Conservation (phyloP, 129 eudicot genomes). For the Flaveria ramosissima region DNA sequence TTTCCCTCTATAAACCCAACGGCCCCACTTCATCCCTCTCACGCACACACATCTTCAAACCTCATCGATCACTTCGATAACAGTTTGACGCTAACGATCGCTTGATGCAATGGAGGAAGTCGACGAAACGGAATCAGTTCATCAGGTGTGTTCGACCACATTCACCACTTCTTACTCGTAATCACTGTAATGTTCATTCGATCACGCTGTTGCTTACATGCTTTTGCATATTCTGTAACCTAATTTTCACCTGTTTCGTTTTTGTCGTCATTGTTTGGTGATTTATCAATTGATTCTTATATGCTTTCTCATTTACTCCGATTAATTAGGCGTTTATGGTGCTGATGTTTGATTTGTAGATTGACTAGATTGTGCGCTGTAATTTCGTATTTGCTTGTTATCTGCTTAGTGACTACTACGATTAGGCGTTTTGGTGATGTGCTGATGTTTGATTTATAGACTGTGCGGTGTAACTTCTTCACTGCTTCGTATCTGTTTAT, state of each 20-base stretch:
- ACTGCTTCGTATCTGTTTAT: neutral
- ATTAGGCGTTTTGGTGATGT: neutral
- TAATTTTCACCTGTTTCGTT: neutral
- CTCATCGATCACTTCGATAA: neutral
- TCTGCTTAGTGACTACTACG: neutral
- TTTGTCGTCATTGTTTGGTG: neutral
- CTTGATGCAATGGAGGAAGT: slow-evolving; percentile 57
- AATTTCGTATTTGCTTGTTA: neutral
- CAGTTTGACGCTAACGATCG: neutral
- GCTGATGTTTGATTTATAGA: neutral
- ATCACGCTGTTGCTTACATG: slow-evolving; percentile 11
- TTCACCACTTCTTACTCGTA: neutral
- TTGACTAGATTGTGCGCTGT: neutral
- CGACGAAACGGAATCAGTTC: slow-evolving; percentile 64
- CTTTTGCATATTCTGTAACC: slow-evolving; percentile 14
- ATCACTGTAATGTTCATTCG: slow-evolving; percentile 10
- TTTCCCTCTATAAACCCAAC: slow-evolving; percentile 18
- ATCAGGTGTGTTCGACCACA: slow-evolving; percentile 46
- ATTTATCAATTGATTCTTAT: neutral
- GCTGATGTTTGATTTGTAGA: neutral
- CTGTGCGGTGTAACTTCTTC: neutral
- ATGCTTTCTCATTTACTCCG: neutral
- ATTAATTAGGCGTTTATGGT: neutral
- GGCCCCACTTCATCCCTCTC: neutral
- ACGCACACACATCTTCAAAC: neutral